Conservation (phyloP, 495 filamentous ascomycete species). For the Annulohypoxylon moriforme region DNA sequence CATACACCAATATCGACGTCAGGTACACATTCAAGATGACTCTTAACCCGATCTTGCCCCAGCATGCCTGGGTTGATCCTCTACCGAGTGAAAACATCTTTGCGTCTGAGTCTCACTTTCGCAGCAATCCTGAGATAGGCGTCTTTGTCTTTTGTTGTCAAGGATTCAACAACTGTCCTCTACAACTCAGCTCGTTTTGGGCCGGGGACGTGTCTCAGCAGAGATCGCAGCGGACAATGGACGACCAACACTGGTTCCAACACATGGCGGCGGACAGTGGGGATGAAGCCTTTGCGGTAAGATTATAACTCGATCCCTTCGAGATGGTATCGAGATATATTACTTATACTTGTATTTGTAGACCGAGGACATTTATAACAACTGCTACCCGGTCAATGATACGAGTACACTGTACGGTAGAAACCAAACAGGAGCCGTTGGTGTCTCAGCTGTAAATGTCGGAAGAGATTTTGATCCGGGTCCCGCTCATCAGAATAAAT, state of each 20-base stretch:
- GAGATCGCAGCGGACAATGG: slow-evolving; percentile 36
- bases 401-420: slow-evolving; percentile 34
- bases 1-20: slow-evolving; percentile 25
- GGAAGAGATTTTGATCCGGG: slow-evolving; percentile 46
- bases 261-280: slow-evolving; percentile 42
- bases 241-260: slow-evolving; percentile 39
- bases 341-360: slow-evolving; percentile 37
- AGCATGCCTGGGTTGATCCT: slow-evolving; percentile 34
- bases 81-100: slow-evolving; percentile 30
- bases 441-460: slow-evolving; percentile 47
- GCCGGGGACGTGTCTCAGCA: slow-evolving; percentile 37
- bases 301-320: slow-evolving; percentile 19
- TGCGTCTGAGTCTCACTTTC: slow-evolving; percentile 38
- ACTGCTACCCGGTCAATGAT: slow-evolving; percentile 22
- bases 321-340: slow-evolving; percentile 18
- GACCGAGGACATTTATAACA: slow-evolving; percentile 36
- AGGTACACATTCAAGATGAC: slow-evolving; percentile 46
- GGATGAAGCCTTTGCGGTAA: slow-evolving; percentile 44
- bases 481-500: slow-evolving; percentile 45
- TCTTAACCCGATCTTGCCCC: slow-evolving; percentile 42
- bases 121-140: slow-evolving; percentile 27
- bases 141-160: slow-evolving; percentile 17
- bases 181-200: background rate
- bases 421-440: slow-evolving; percentile 44
- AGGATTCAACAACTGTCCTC: slow-evolving; percentile 18